phyloP scores from a whole-genome alignment of 225 moss, liverwort and hornwort species.

The Antitrichia curtipendula region DNA sequence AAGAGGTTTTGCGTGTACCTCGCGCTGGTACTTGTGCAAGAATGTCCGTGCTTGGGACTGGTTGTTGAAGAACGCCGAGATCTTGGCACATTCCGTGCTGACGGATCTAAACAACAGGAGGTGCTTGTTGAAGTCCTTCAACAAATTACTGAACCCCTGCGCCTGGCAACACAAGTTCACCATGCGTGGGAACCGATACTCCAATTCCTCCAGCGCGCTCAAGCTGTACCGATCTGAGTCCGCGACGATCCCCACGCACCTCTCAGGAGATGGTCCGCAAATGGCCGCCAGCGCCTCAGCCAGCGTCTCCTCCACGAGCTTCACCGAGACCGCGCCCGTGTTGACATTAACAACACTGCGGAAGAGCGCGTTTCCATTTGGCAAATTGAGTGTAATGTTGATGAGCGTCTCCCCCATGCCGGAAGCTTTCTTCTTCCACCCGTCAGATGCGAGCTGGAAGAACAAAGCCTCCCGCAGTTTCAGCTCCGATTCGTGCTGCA shows the following conservation, averaged over 20 bases:
- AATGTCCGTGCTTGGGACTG: constrained; percentile 62
- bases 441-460: constrained; percentile 77
- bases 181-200: constrained; percentile 86
- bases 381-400: constrained; percentile 76
- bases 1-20: neutral
- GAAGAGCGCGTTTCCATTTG: constrained; percentile 73
- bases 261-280: constrained; percentile 60
- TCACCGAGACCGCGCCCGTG: constrained; percentile 63
- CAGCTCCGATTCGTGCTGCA: constrained; percentile 70
- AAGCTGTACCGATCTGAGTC: constrained; percentile 75
- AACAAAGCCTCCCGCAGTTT: constrained; percentile 84
- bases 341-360: constrained; percentile 79
- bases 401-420: constrained; percentile 72
- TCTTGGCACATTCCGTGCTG: constrained; percentile 60
- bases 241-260: constrained; percentile 82
- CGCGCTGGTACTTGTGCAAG: constrained; percentile 72
- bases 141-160: constrained; percentile 67
- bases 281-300: constrained; percentile 69
- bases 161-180: constrained; percentile 85
- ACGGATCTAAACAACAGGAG: constrained; percentile 64
- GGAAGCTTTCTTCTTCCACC: constrained; percentile 69
- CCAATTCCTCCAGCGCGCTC: constrained; percentile 72
- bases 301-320: constrained; percentile 74
- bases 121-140: constrained; percentile 90
- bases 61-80: constrained; percentile 73